Evolutionary conservation across 106 monocot genomes (phyloP).

Genomic region (Dioscorea dumetorum): DNA sequence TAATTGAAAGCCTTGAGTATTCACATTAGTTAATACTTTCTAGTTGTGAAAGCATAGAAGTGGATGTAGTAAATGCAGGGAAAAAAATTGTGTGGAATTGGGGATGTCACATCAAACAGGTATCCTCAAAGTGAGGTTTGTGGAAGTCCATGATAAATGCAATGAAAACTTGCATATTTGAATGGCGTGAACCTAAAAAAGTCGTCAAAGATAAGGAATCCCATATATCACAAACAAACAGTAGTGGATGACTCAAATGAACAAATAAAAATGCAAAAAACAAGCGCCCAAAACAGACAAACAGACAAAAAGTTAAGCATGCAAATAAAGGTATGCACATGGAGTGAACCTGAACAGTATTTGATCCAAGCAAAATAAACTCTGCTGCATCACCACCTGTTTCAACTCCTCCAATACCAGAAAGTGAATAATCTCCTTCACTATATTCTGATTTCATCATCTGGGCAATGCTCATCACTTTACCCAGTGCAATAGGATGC

Average conservation of each 20-base stretch:
- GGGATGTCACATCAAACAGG: too few relatives aligned
- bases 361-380: slow-evolving; percentile 93
- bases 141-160: too few relatives aligned
- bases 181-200: too few relatives aligned
- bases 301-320: background rate
- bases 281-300: background rate
- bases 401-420: slow-evolving; percentile 96
- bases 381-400: slow-evolving; percentile 88
- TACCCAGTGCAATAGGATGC: slow-evolving; percentile 92
- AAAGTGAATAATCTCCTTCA: slow-evolving; percentile 56
- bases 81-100: too few relatives aligned
- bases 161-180: too few relatives aligned
- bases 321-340: background rate
- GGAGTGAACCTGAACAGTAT: slow-evolving; percentile 82
- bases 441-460: slow-evolving; percentile 85
- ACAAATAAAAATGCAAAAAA: background rate
- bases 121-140: too few relatives aligned
- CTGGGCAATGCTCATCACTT: slow-evolving; percentile 96
- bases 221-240: too few relatives aligned
- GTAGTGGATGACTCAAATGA: background rate
- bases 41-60: too few relatives aligned
- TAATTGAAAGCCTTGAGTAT: too few relatives aligned
- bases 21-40: too few relatives aligned
- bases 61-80: too few relatives aligned
- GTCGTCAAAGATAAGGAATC: too few relatives aligned